These are phyloP conservation scores for Penicillium sp. DNA, from an alignment of 2,329 filamentous ascomycete genomes.

Conservation along the genomic window DNA sequence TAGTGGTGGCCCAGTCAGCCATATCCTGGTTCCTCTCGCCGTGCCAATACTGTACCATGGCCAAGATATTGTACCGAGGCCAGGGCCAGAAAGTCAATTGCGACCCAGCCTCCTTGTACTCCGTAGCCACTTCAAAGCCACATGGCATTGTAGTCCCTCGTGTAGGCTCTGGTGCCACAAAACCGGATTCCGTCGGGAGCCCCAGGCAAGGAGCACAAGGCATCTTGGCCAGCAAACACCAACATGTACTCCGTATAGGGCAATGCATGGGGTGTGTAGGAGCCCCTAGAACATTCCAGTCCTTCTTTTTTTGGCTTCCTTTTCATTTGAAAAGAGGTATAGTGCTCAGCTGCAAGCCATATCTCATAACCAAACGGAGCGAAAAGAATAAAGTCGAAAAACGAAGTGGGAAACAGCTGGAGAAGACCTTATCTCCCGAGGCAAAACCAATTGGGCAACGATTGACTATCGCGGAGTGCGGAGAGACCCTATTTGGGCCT, in stretches of 20 bases:
- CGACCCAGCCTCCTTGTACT: conserved; percentile 4
- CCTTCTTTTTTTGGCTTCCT: not conserved
- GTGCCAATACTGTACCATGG: not conserved
- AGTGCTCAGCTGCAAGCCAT: not conserved
- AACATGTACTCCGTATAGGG: not conserved
- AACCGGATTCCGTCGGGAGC: conserved; percentile 23
- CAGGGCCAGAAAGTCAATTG: not conserved
- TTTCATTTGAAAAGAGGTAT: not conserved
- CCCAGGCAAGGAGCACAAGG: conserved; percentile 12
- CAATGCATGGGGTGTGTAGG: not conserved
- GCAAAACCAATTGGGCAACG: conserved; percentile 13
- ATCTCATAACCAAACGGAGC: not conserved
- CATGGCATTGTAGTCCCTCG: conserved; percentile 6
- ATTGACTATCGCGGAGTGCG: conserved; percentile 23
- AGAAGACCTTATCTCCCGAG: conserved; percentile 2
- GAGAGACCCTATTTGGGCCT: conserved; percentile 17
- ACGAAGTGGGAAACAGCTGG: not conserved
- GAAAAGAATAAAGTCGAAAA: not conserved
- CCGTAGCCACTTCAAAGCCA: not conserved
- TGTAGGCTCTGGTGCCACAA: conserved; percentile 7
- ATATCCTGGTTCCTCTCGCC: not conserved
- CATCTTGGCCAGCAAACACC: not conserved
- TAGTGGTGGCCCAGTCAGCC: not conserved
- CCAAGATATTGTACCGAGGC: conserved; percentile 5
- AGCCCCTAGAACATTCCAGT: not conserved